Conservation (phyloP, 1,284 basidiomycete genomes). For the Schizophyllum amplum region DNA sequence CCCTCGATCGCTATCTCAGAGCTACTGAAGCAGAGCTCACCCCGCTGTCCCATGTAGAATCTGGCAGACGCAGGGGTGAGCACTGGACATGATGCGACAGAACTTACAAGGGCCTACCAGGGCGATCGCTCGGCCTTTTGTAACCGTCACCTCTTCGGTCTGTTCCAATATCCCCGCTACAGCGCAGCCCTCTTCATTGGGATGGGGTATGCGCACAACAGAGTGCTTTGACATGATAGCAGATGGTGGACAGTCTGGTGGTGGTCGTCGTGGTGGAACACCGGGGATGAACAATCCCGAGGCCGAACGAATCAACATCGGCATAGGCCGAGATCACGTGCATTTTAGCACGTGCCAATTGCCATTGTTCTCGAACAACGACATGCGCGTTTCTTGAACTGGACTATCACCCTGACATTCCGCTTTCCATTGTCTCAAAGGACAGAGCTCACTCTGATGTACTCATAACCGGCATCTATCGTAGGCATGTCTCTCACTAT, state of each 20-base stretch:
- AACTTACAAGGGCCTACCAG: constrained; percentile 38
- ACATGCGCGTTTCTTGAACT: no score
- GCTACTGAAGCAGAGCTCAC: constrained; percentile 30
- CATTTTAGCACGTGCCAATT: no score
- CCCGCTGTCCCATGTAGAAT: constrained; percentile 74
- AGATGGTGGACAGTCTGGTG: background rate
- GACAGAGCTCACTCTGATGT: no score
- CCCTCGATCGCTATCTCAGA: constrained; percentile 4
- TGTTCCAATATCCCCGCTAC: constrained; percentile 64
- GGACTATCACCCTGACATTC: no score
- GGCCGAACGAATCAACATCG: no score
- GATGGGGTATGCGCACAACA: constrained; percentile 47
- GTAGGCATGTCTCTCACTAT: background rate
- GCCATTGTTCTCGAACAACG: no score
- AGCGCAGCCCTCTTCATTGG: constrained; percentile 33
- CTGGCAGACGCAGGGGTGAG: constrained; percentile 26
- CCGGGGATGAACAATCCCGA: no score
- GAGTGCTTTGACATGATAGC: no score
- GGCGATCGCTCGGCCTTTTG: constrained; percentile 53
- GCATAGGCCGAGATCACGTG: no score
- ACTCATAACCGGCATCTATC: no score
- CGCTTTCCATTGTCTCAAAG: no score
- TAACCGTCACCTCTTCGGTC: constrained; percentile 37
- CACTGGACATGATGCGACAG: constrained; percentile 1
- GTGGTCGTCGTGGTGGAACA: no score